Base-by-base conservation (phyloP, 768 basidiomycete genomes). In the Boletales sp. region DNA sequence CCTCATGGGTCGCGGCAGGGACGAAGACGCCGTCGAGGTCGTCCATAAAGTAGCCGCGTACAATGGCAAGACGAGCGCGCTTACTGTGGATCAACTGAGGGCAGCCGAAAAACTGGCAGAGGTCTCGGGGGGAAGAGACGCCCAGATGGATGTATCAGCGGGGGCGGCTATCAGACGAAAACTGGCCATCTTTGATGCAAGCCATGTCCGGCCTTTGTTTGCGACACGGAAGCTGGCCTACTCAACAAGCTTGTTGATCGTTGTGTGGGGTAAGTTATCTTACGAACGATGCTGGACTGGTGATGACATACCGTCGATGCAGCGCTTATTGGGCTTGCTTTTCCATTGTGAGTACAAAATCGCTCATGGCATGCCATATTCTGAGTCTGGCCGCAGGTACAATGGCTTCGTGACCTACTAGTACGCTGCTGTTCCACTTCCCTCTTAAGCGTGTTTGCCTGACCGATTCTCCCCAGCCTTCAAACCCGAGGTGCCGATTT, bases 321-420 rank as follows among this genome's bases (percentile, higher is more conserved):
- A 87, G 86, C 80, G 2, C 71, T 90, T 38, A 90, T 90, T 51
- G 88, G 87, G 8, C 74, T 90, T 13, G 87, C 87, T 3, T 88
- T 84, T 55, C 86, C 87, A 14, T 66, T 90, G 71, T 83, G 55
- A 65, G 75, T 63, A 4, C 25, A 32, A 4, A 18, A 33, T 33
- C 11, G 7, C 37, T 17, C 9, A 1, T 25, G 18, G n/a, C 28
- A 3, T 41, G 11, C 13, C 41, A 8, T 6, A 4, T 51, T 11
- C 41, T 59, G 15, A 46, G 8, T 17, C n/a, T 46, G 19, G 4
- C 18, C 17, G 13, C 41, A 76, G 75, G 34, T 77, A 81, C 56
- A 77, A 81, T 61, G 72, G 70, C 46, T 78, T 79, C 56, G 70
- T 82, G 17, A 75, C 77, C 4, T 82, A 74, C 57, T 81, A 74